Evolutionary conservation across 1,139 yeast species (phyloP), one percentile per base, ranked within the genome.

Genomic region (Yamadazyma atlantica): DNA sequence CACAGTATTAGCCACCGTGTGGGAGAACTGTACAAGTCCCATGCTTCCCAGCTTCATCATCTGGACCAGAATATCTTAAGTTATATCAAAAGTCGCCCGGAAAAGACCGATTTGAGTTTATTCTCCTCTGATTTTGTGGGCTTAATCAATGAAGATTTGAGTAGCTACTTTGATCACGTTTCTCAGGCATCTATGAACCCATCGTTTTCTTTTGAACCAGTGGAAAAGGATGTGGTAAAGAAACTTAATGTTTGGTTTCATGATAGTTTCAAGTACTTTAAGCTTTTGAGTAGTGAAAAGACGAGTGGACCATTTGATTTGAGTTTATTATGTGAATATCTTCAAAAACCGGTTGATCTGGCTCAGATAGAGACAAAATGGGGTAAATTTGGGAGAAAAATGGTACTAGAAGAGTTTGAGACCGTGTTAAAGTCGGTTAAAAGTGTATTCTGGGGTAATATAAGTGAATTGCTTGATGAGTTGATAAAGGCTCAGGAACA

Each of bases 111-210:
- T 4, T 29, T 35, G 4, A 37, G 21, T 23, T 32, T 45, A 10
- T 37, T 45, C 22, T 36, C 46, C 2, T 12, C 41, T 6, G 38
- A 45, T 4, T 40, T 49, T 23, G 49, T 46, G 9, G 35, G 34
- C 19, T 29, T 49, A 24, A 42, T 48, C 7, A 39, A 40, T 22
- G 40, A 40, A 7, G 41, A 48, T 23, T 29, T 46, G 19, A 12
- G 37, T 11, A 18, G 18, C 1, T 49, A 49, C 30, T 46, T 42
- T 26, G 39, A 45, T n/a, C 7, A 33, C 15, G 33, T 48, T 0
- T 38, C 41, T 5, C 35, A 34, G 27, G 48, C 51, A 4, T 39
- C 50, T 4, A 27, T 33, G n/a, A 35, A 42, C 24, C 19, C 38
- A 6, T 35, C 50, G 2, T 41, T 37, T 13, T 42, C 45, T 4